Evolutionary conservation across 352 stramenopile genomes (phyloP).

Genomic region (Phytophthora boehmeriae): DNA sequence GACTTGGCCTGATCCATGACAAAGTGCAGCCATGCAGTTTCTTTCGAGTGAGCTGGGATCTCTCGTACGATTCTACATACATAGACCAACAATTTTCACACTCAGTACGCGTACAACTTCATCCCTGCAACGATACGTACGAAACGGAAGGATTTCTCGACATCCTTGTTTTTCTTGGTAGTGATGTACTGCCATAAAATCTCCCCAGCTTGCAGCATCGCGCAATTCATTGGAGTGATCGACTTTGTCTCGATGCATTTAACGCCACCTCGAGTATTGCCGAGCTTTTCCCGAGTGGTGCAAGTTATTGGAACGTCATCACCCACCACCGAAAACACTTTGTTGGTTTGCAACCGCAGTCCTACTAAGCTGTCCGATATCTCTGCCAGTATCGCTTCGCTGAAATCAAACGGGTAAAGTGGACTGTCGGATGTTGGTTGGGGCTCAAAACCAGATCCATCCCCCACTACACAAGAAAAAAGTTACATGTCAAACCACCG

Average conservation of each 20-base stretch:
- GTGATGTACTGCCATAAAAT: slow-evolving; percentile 33
- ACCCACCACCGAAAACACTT: slow-evolving; percentile 6
- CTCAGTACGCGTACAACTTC: too few relatives aligned
- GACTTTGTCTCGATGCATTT: slow-evolving; percentile 27
- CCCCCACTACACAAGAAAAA: slow-evolving; percentile 8
- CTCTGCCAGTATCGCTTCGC: slow-evolving; percentile 23
- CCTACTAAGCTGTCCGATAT: slow-evolving; percentile 12
- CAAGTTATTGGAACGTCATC: slow-evolving; percentile 6
- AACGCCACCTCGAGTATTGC: not conserved
- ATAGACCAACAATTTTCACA: too few relatives aligned
- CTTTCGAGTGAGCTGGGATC: slow-evolving; percentile 24
- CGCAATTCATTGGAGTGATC: slow-evolving; percentile 20
- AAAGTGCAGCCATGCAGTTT: slow-evolving; percentile 30
- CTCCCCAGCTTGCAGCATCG: slow-evolving; percentile 14
- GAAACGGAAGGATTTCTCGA: slow-evolving; percentile 34
- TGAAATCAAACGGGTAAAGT: slow-evolving; percentile 21
- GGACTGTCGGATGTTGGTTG: slow-evolving; percentile 10
- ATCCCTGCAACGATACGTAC: slow-evolving; percentile 7
- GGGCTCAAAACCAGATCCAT: slow-evolving; percentile 21
- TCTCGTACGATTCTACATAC: slow-evolving; percentile 12
- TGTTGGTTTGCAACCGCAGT: slow-evolving; percentile 17
- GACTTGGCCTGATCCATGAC: slow-evolving; percentile 8
- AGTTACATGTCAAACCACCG: not conserved
- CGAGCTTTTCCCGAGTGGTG: slow-evolving; percentile 7
- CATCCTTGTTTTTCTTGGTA: slow-evolving; percentile 31